A percentile compares a stretch with the other conserved stretches of the same genome.
Evolutionary conservation across 2,329 filamentous ascomycete genomes (phyloP).

Genomic region (Colletotrichum lindemuthianum): DNA sequence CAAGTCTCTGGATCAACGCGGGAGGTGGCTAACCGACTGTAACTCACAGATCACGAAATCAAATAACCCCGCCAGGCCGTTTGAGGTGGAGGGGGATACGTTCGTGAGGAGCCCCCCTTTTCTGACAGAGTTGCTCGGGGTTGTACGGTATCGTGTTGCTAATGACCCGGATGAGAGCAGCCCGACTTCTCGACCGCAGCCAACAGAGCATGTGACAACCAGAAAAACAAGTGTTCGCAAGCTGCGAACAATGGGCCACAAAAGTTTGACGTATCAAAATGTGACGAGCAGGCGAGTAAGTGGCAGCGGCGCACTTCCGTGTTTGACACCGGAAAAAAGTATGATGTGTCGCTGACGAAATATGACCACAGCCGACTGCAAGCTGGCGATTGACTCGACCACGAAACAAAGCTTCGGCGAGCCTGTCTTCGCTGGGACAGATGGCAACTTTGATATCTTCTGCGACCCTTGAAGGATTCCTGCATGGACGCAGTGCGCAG

Average conservation of each 20-base stretch:
- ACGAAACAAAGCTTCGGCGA: constrained; percentile 39
- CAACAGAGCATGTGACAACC: constrained; percentile 58
- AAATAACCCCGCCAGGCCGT: constrained; percentile 51
- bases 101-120: constrained; percentile 49
- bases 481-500: too few species aligned
- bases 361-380: constrained; percentile 50
- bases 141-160: neutral
- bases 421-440: constrained; percentile 50
- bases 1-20: constrained; percentile 10
- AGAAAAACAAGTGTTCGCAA: constrained; percentile 59
- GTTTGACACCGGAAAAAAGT: too few species aligned
- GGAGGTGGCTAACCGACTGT: constrained; percentile 7
- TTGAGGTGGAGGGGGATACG: constrained; percentile 54
- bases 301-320: constrained; percentile 14
- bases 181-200: constrained; percentile 54
- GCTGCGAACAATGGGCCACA: constrained; percentile 49
- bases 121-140: neutral
- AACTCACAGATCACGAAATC: constrained; percentile 50
- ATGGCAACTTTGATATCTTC: constrained; percentile 57
- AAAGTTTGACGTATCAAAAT: constrained; percentile 53
- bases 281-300: constrained; percentile 58
- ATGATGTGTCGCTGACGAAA: neutral
- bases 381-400: constrained; percentile 43
- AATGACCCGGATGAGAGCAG: constrained; percentile 40
- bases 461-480: constrained; percentile 49